A percentile compares a stretch with the other conserved stretches of the same genome.
These are phyloP conservation scores for Cytospora paraplurivora DNA, from an alignment of 2,329 filamentous ascomycete species.

Conservation along the genomic window DNA sequence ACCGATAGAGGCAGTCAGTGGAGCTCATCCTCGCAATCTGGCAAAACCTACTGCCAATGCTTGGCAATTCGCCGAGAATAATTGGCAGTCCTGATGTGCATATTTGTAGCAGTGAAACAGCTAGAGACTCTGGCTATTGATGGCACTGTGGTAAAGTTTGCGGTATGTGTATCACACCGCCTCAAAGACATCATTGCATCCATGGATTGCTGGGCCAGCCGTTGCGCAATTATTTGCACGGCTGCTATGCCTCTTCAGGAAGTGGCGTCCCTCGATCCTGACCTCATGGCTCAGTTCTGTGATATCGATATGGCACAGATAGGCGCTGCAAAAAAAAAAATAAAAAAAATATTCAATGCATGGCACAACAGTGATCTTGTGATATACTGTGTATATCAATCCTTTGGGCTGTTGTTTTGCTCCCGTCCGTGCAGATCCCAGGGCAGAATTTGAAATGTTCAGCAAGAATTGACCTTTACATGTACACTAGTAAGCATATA, in stretches of 20 bases:
- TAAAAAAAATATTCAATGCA: neutral
- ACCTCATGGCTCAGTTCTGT: neutral
- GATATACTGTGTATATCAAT: no score
- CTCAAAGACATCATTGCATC: neutral
- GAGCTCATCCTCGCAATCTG: neutral
- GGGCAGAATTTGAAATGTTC: neutral
- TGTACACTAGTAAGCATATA: no score
- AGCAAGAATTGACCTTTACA: neutral
- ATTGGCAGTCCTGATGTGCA: neutral
- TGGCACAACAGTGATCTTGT: neutral
- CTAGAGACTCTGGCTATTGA: neutral
- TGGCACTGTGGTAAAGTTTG: neutral
- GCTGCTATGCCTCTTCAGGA: constrained; percentile 10
- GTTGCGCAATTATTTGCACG: constrained; percentile 10
- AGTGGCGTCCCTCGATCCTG: neutral
- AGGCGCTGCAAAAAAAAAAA: neutral
- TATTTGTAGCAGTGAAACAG: neutral
- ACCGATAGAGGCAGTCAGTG: neutral
- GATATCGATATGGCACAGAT: neutral
- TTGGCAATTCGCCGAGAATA: neutral
- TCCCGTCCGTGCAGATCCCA: neutral
- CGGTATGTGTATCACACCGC: neutral
- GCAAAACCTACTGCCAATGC: neutral
- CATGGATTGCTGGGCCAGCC: no score
- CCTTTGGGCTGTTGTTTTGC: no score